These are phyloP conservation scores for Yarrowia osloensis DNA, from an alignment of 805 yeast genomes.

Conservation along the genomic window DNA sequence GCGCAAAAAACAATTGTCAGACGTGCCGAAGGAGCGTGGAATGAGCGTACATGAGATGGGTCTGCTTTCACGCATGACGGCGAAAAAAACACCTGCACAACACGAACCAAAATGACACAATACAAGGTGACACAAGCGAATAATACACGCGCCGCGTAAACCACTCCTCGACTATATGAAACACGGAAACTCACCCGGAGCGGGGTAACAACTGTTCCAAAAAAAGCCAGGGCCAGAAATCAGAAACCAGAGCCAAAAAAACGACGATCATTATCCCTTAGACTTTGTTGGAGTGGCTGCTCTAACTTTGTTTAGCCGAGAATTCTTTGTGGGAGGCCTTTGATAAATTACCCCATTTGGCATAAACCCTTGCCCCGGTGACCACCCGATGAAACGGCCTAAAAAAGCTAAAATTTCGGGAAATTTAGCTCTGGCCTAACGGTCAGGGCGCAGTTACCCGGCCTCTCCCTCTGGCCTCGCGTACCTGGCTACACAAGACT, in stretches of 20 bases:
- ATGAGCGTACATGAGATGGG: too few relatives aligned
- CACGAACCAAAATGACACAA: too few relatives aligned
- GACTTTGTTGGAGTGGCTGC: conserved; percentile 2
- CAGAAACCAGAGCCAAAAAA: too few relatives aligned
- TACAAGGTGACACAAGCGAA: too few relatives aligned
- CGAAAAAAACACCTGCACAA: background rate
- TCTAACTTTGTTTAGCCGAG: background rate
- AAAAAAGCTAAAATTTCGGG: background rate
- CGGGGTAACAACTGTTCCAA: too few relatives aligned
- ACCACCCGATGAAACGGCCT: background rate
- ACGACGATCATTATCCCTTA: background rate
- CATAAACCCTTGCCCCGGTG: background rate
- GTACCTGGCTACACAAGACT: conserved; percentile 31
- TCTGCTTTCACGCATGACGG: too few relatives aligned
- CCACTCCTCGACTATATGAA: too few relatives aligned
- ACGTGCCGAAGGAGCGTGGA: background rate
- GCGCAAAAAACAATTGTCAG: background rate
- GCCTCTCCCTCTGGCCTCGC: conserved; percentile 32
- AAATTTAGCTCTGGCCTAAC: conserved; percentile 8
- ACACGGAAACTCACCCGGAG: background rate
- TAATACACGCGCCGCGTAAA: too few relatives aligned
- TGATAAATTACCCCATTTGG: background rate
- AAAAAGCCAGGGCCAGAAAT: too few relatives aligned
- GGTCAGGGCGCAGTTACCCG: conserved; percentile 15
- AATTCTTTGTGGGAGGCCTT: background rate